These are phyloP conservation scores for Leccinum incarnatum DNA, from an alignment of 768 basidiomycete species.

Conservation along the genomic window DNA sequence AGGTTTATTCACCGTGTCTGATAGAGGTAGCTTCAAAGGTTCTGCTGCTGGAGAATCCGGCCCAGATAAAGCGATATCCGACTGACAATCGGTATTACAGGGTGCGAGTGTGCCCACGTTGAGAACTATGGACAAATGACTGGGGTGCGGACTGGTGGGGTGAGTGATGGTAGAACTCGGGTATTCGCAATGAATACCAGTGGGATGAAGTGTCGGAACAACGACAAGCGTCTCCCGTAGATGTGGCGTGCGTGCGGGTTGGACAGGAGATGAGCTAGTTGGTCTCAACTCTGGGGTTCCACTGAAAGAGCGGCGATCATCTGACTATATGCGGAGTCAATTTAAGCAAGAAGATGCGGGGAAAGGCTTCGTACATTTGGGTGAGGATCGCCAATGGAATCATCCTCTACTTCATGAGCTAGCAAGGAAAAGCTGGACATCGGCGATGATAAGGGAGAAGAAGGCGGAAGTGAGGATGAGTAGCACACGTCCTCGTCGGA, in stretches of 20 bases:
- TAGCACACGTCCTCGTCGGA: slow-evolving; percentile 19
- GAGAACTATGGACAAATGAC: neutral
- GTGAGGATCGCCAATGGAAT: slow-evolving; percentile 8
- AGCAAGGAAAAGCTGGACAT: slow-evolving; percentile 38
- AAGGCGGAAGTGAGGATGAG: slow-evolving; percentile 34
- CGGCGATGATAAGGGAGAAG: slow-evolving; percentile 46
- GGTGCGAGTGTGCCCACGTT: neutral
- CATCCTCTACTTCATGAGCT: slow-evolving; percentile 19
- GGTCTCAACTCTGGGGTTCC: slow-evolving; percentile 14
- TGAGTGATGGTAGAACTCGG: slow-evolving; percentile 1
- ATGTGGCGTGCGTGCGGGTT: slow-evolving; percentile 2
- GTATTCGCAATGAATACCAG: neutral
- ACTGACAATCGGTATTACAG: neutral
- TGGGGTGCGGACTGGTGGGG: neutral
- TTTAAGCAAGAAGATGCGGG: neutral
- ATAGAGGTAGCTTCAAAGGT: slow-evolving; percentile 16
- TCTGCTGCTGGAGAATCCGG: slow-evolving; percentile 22
- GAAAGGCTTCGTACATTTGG: slow-evolving; percentile 32
- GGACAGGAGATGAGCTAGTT: slow-evolving; percentile 10
- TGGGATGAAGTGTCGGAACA: neutral
- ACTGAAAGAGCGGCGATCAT: neutral
- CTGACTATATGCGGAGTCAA: slow-evolving; percentile 13
- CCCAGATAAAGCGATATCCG: slow-evolving; percentile 16
- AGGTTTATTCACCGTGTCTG: slow-evolving; percentile 22
- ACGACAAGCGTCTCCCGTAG: neutral